phyloP scores from a whole-genome alignment of 2,329 filamentous ascomycete genomes.

The Penicillium freii region DNA sequence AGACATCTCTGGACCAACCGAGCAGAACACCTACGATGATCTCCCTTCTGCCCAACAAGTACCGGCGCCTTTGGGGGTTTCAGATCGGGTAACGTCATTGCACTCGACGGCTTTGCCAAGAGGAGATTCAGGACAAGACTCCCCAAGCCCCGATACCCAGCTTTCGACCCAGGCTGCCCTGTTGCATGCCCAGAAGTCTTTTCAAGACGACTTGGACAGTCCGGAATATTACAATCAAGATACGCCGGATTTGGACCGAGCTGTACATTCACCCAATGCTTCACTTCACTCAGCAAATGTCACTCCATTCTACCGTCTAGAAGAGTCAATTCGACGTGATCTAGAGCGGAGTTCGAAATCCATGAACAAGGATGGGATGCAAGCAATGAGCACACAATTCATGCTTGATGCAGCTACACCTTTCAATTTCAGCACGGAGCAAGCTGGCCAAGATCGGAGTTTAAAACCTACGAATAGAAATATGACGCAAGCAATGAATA shows the following conservation, averaged over 20 bases:
- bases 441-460: not conserved
- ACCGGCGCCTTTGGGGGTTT: conserved; percentile 26
- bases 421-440: conserved; percentile 36
- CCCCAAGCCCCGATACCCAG: conserved; percentile 30
- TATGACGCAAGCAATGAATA: conserved; percentile 33
- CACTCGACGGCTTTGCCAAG: conserved; percentile 39
- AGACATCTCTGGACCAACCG: conserved; percentile 10
- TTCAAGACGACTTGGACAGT: conserved; percentile 40
- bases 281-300: conserved; percentile 23
- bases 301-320: conserved; percentile 33
- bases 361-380: conserved; percentile 16
- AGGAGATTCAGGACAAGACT: conserved; percentile 18
- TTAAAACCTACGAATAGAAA: conserved; percentile 13
- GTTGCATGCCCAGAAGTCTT: conserved; percentile 39
- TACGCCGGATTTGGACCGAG: conserved; percentile 14
- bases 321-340: conserved; percentile 9
- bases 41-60: conserved; percentile 41
- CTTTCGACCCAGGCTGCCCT: conserved; percentile 44
- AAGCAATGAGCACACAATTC: conserved; percentile 40
- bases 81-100: conserved; percentile 38
- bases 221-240: conserved; percentile 18
- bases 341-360: conserved; percentile 3
- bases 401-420: conserved; percentile 44
- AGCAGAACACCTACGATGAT: conserved; percentile 27
- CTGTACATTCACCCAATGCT: conserved; percentile 14